A percentile compares a stretch with the other conserved stretches of the same genome.
phyloP scores from a whole-genome alignment of 148 eudicot species.

The Tetragonia tetragonoides region DNA sequence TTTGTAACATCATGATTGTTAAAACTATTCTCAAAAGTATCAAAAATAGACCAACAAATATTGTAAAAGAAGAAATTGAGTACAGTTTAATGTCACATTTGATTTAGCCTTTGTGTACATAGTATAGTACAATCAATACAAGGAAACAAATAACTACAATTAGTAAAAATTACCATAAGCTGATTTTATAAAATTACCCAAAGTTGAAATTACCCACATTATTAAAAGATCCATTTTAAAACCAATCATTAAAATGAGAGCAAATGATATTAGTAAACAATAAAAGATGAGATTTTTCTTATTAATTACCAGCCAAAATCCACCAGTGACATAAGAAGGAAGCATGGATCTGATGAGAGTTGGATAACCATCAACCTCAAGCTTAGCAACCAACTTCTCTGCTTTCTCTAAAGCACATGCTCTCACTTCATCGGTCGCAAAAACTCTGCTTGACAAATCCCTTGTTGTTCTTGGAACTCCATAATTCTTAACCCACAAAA shows the following conservation, averaged over 20 bases:
- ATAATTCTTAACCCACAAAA: constrained; percentile 14
- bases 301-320: constrained; percentile 80
- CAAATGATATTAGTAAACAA: not conserved
- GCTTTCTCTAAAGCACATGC: constrained; percentile 48
- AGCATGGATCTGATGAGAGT: constrained; percentile 64
- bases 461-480: constrained; percentile 37
- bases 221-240: too few species aligned
- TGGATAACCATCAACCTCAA: constrained; percentile 40
- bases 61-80: too few species aligned
- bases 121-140: too few species aligned
- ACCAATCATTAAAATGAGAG: not conserved
- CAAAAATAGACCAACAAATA: too few species aligned
- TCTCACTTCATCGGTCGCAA: constrained; percentile 59
- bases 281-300: not conserved
- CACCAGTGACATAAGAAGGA: constrained; percentile 78
- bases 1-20: too few species aligned
- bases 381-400: constrained; percentile 43
- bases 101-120: too few species aligned
- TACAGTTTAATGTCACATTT: too few species aligned
- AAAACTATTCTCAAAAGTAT: too few species aligned
- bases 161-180: too few species aligned
- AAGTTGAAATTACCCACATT: too few species aligned
- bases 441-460: constrained; percentile 54
- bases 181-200: too few species aligned
- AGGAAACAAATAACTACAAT: too few species aligned